Evolutionary conservation across 495 filamentous ascomycete species (phyloP).

Genomic region (Neurospora cerealis): DNA sequence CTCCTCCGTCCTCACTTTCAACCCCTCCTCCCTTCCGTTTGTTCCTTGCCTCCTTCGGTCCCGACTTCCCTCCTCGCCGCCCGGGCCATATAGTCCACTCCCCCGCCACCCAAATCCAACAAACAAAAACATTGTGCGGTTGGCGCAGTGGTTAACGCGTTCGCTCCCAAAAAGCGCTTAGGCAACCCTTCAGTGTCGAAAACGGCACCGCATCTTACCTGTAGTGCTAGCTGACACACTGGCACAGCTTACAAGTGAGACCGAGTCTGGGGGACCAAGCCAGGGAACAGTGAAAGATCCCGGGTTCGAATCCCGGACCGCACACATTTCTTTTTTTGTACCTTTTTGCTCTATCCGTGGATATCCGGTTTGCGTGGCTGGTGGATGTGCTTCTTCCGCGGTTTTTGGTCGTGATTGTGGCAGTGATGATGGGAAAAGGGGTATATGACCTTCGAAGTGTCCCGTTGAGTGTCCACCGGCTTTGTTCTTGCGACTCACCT

Average conservation of each 20-base stretch:
- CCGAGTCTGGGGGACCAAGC: too few species aligned
- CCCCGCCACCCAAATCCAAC: neutral
- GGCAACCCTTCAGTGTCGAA: neutral
- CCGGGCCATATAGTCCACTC: neutral
- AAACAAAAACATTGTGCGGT: neutral
- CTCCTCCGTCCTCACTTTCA: neutral
- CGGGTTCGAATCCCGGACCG: neutral
- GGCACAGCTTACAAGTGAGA: too few species aligned
- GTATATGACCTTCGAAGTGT: too few species aligned
- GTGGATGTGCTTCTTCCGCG: too few species aligned
- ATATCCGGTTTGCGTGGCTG: too few species aligned
- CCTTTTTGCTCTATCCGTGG: neutral
- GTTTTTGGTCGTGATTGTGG: too few species aligned
- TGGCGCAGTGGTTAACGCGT: neutral
- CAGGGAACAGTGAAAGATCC: neutral
- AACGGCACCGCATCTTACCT: neutral
- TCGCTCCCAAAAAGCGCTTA: neutral
- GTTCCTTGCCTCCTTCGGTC: neutral
- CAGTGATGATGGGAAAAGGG: too few species aligned
- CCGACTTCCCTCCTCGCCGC: neutral
- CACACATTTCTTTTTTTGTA: neutral
- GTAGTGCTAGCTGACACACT: too few species aligned
- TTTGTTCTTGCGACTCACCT: too few species aligned
- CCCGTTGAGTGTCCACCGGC: too few species aligned
- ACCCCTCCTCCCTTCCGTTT: neutral